Conservation (phyloP, 805 yeast genomes). For the Candida hungchunana region DNA sequence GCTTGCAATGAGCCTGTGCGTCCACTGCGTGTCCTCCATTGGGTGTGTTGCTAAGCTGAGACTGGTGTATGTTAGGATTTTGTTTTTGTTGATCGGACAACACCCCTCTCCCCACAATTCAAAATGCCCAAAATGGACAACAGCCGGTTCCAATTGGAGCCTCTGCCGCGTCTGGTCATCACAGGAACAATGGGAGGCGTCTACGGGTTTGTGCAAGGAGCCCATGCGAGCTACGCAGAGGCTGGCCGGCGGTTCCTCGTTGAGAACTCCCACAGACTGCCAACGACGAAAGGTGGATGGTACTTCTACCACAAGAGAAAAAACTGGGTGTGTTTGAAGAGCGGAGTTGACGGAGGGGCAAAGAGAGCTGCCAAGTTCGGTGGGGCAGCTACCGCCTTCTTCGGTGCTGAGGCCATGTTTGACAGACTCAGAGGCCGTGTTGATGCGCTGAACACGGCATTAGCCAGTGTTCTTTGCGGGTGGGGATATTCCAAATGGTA, state of each 20-base stretch:
- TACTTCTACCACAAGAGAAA: conserved; percentile 82
- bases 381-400: conserved; percentile 42
- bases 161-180: conserved; percentile 3
- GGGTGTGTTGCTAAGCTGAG: neutral
- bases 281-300: conserved; percentile 79
- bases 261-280: conserved; percentile 79
- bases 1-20: conserved; percentile 34
- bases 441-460: conserved; percentile 61
- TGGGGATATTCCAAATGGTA: conserved; percentile 43
- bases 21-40: conserved; percentile 15
- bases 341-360: conserved; percentile 49
- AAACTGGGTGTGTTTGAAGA: conserved; percentile 64
- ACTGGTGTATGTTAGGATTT: neutral
- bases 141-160: conserved; percentile 8
- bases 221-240: conserved; percentile 51
- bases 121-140: neutral
- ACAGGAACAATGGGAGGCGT: conserved; percentile 6
- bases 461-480: conserved; percentile 52
- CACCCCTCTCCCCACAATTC: neutral
- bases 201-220: conserved; percentile 40
- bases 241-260: conserved; percentile 63
- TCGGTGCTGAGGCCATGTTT: conserved; percentile 57
- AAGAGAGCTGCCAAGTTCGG: conserved; percentile 39
- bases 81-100: neutral
- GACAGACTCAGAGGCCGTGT: conserved; percentile 50